phyloP scores from a whole-genome alignment of 371 early-diverging fungal species.

The Mucor lusitanicus region DNA sequence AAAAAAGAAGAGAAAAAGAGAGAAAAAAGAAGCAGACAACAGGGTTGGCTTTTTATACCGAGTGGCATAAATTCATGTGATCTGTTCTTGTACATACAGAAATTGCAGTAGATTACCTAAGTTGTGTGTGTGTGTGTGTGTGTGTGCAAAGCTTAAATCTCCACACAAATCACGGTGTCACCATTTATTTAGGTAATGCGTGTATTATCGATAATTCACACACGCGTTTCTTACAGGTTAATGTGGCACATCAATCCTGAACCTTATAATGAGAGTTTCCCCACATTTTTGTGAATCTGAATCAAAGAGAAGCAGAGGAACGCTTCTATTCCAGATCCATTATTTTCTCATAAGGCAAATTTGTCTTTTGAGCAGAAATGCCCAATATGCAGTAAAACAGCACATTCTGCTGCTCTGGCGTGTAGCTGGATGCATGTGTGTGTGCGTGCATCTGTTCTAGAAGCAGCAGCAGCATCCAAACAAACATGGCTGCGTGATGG shows the following conservation, averaged over 20 bases:
- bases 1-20: conserved; percentile 5
- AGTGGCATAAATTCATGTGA: conserved; percentile 1
- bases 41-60: neutral
- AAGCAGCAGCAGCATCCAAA: too few species aligned
- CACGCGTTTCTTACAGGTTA: neutral
- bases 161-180: neutral
- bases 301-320: neutral
- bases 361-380: too few species aligned
- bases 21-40: neutral
- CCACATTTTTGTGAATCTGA: neutral
- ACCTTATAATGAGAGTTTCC: neutral
- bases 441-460: too few species aligned
- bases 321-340: neutral
- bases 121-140: too few species aligned
- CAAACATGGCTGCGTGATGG: too few species aligned
- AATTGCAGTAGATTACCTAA: neutral
- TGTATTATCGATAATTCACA: conserved; percentile 5
- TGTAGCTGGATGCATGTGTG: too few species aligned
- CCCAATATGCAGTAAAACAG: too few species aligned
- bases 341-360: neutral
- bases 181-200: neutral
- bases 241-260: conserved; percentile 6
- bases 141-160: neutral
- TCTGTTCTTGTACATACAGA: neutral
- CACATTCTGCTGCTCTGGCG: too few species aligned